Conservation (phyloP, 495 filamentous ascomycete species). For the Bacidia gigantensis region DNA sequence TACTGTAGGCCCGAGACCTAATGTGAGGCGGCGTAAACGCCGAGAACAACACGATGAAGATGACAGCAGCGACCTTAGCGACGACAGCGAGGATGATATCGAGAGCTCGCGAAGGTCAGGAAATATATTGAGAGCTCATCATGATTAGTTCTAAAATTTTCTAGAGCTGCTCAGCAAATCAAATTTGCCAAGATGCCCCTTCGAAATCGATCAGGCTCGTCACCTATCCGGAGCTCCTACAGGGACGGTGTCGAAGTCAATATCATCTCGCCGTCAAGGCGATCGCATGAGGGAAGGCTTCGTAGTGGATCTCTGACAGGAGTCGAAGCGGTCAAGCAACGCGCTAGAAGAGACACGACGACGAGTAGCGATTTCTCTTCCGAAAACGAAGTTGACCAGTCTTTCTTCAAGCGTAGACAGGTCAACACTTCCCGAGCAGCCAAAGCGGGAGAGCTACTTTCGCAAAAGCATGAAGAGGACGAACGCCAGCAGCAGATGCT, state of each 20-base stretch:
- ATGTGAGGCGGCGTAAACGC: constrained; percentile 36
- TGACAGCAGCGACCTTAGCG: constrained; percentile 91
- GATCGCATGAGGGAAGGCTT: constrained; percentile 33
- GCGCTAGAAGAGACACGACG: constrained; percentile 68
- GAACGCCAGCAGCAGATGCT: constrained; percentile 34
- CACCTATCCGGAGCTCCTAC: constrained; percentile 54
- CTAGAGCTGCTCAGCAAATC: constrained; percentile 62
- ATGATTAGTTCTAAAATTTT: neutral
- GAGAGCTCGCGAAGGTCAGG: constrained; percentile 38
- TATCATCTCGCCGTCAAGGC: constrained; percentile 40
- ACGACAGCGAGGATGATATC: constrained; percentile 85
- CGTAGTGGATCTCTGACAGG: constrained; percentile 65
- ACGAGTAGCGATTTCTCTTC: constrained; percentile 89
- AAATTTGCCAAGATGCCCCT: constrained; percentile 91
- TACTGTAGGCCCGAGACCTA: constrained; percentile 49
- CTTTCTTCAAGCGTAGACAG: constrained; percentile 47
- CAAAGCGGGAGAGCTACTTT: constrained; percentile 43
- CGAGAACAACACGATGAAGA: constrained; percentile 79
- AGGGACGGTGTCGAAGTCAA: constrained; percentile 40
- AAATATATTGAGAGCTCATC: constrained; percentile 7
- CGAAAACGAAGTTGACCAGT: constrained; percentile 68
- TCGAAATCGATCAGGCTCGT: constrained; percentile 73
- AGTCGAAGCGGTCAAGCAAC: constrained; percentile 57
- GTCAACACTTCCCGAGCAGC: constrained; percentile 38
- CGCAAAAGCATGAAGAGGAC: constrained; percentile 45